Evolutionary conservation across 495 filamentous ascomycete genomes (phyloP).

Genomic region (Lineolata rhizophorae): DNA sequence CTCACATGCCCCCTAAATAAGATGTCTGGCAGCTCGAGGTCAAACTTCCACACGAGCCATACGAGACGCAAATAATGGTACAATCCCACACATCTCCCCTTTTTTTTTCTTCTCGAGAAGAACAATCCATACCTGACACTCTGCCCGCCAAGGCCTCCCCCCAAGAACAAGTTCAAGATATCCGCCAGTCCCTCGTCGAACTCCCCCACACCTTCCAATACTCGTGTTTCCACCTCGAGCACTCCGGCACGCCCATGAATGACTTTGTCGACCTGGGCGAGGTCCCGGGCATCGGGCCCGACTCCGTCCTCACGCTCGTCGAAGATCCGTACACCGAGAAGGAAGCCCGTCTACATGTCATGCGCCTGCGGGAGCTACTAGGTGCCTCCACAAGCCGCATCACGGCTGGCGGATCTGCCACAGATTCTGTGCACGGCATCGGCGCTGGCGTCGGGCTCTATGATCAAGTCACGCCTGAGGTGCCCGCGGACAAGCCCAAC

Average conservation of each 20-base stretch:
- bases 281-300: constrained; percentile 50
- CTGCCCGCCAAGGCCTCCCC: constrained; percentile 44
- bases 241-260: constrained; percentile 66
- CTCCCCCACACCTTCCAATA: constrained; percentile 85
- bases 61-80: constrained; percentile 70
- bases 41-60: constrained; percentile 59
- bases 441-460: constrained; percentile 72
- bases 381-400: constrained; percentile 74
- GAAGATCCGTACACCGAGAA: constrained; percentile 98
- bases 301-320: constrained; percentile 57
- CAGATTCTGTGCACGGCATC: constrained; percentile 74
- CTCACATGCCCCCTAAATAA: background rate
- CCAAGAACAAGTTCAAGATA: constrained; percentile 91
- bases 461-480: constrained; percentile 36
- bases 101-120: background rate
- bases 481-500: constrained; percentile 16
- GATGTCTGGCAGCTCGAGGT: constrained; percentile 61
- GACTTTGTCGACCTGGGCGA: constrained; percentile 90
- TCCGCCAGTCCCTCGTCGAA: constrained; percentile 91
- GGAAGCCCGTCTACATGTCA: constrained; percentile 84
- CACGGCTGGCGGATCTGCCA: no score
- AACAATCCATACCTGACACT: background rate
- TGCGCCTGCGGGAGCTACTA: constrained; percentile 76
- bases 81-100: background rate
- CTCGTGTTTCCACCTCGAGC: constrained; percentile 95